Percentiles rank a stretch among this genome's conserved stretches.
Evolutionary conservation across 768 basidiomycete genomes (phyloP).

Genomic region (Boletus rex-veris): DNA sequence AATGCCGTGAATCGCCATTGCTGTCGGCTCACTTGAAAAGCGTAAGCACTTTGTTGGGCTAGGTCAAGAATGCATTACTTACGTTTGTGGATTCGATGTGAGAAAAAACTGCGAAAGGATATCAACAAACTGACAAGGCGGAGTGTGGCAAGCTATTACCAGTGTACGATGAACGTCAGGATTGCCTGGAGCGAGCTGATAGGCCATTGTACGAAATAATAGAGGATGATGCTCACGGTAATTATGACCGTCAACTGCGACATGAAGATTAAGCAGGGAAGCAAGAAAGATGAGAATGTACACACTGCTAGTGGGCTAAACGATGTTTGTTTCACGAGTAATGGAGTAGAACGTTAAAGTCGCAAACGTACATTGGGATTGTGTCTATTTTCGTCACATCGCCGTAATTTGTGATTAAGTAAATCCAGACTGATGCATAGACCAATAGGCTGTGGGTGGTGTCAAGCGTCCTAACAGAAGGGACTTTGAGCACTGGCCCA

Average conservation of each 20-base stretch:
- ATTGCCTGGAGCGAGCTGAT: slow-evolving; percentile 37
- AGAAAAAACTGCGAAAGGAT: slow-evolving; percentile 1
- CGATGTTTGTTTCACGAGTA: not conserved
- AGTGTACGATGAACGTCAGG: slow-evolving; percentile 49
- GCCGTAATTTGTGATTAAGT: slow-evolving; percentile 45
- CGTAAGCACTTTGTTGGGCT: not conserved
- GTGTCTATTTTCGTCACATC: slow-evolving; percentile 34
- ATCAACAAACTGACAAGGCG: not conserved
- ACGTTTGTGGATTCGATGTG: slow-evolving; percentile 15
- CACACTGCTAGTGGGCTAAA: slow-evolving; percentile 28
- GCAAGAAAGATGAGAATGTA: not conserved
- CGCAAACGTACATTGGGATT: slow-evolving; percentile 41
- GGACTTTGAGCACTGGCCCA: not conserved
- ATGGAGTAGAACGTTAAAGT: not conserved
- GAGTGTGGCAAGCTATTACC: slow-evolving; percentile 26
- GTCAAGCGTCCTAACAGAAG: slow-evolving; percentile 32
- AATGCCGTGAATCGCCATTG: slow-evolving; percentile 32
- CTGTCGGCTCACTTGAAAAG: slow-evolving; percentile 23
- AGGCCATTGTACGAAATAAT: not conserved
- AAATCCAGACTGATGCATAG: slow-evolving; percentile 39
- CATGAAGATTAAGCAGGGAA: not conserved
- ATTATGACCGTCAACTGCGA: slow-evolving; percentile 26
- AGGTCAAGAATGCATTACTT: not conserved
- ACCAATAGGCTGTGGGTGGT: slow-evolving; percentile 40
- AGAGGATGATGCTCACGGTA: slow-evolving; percentile 25